phyloP scores from a whole-genome alignment of 2,329 filamentous ascomycete genomes.

The Trichoderma polysporum region DNA sequence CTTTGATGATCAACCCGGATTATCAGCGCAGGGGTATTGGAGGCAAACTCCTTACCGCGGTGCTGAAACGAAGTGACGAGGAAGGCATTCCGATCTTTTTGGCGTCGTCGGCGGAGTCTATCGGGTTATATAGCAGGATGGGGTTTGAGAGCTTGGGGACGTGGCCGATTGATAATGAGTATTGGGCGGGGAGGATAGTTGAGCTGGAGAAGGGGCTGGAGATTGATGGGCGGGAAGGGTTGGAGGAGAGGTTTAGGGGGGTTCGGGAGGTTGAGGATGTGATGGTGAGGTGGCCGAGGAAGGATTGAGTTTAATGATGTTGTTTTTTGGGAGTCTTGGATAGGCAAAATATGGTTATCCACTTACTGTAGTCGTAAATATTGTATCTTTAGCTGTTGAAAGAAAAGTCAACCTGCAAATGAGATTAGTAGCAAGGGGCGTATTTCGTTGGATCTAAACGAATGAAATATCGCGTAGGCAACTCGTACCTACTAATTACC shows the following conservation, averaged over 20 bases:
- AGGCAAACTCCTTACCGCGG: slow-evolving; percentile 20
- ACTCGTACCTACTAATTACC: too few species aligned
- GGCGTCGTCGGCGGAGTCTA: slow-evolving; percentile 26
- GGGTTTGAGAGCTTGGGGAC: slow-evolving; percentile 25
- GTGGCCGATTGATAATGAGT: slow-evolving; percentile 25
- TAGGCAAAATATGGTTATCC: too few species aligned
- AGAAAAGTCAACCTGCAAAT: too few species aligned
- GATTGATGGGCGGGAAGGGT: slow-evolving; percentile 14
- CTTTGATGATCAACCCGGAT: slow-evolving; percentile 27
- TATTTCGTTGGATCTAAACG: too few species aligned
- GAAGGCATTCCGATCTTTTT: slow-evolving; percentile 22
- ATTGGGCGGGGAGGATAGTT: slow-evolving; percentile 23
- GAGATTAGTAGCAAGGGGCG: too few species aligned
- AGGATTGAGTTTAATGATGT: neutral
- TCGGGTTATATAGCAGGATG: slow-evolving; percentile 23
- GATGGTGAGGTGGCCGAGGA: slow-evolving; percentile 21
- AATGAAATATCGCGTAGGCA: too few species aligned
- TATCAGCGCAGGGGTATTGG: slow-evolving; percentile 27
- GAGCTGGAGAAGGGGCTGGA: slow-evolving; percentile 14
- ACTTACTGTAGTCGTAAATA: too few species aligned
- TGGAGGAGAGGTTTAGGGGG: slow-evolving; percentile 23
- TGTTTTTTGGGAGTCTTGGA: too few species aligned
- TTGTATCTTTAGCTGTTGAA: too few species aligned
- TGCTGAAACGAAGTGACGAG: slow-evolving; percentile 18
- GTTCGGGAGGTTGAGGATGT: slow-evolving; percentile 25